phyloP scores from a whole-genome alignment of 1,284 basidiomycete genomes.

The Pholiota adiposa region DNA sequence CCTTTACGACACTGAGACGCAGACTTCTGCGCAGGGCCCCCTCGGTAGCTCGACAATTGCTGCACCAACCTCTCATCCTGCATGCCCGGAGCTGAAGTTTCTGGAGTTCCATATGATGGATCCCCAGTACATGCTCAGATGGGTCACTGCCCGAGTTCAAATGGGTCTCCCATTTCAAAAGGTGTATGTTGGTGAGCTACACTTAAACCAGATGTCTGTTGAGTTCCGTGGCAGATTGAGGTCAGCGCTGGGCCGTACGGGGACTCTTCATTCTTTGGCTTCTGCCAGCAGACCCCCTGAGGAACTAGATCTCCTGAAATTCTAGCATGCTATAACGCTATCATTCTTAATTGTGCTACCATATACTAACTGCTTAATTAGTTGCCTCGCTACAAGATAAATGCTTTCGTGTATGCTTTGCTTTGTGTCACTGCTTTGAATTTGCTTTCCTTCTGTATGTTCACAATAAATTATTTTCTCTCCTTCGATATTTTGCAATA shows the following conservation, averaged over 20 bases:
- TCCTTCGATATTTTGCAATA: background rate
- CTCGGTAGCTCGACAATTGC: background rate
- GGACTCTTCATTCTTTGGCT: background rate
- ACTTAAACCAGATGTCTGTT: background rate
- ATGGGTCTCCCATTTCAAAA: slow-evolving; percentile 4
- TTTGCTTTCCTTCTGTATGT: background rate
- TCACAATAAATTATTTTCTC: background rate
- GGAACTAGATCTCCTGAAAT: background rate
- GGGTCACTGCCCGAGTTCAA: slow-evolving; percentile 1
- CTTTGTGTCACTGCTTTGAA: background rate
- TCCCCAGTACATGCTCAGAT: slow-evolving; percentile 15
- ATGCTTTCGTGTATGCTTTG: background rate
- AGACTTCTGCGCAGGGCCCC: background rate
- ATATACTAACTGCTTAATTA: background rate
- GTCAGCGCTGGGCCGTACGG: background rate
- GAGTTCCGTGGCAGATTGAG: background rate
- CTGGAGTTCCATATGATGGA: slow-evolving; percentile 42
- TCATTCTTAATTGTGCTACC: background rate
- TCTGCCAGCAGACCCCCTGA: background rate
- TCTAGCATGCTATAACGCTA: background rate
- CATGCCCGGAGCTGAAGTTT: slow-evolving; percentile 36
- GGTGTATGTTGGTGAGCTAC: background rate
- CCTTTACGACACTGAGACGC: slow-evolving; percentile 36
- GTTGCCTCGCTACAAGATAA: background rate
- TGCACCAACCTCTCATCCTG: background rate